Percentiles rank a stretch among this genome's conserved stretches.
Conservation (phyloP, 257 asterid genomes). For the Penstemon eatonii region DNA sequence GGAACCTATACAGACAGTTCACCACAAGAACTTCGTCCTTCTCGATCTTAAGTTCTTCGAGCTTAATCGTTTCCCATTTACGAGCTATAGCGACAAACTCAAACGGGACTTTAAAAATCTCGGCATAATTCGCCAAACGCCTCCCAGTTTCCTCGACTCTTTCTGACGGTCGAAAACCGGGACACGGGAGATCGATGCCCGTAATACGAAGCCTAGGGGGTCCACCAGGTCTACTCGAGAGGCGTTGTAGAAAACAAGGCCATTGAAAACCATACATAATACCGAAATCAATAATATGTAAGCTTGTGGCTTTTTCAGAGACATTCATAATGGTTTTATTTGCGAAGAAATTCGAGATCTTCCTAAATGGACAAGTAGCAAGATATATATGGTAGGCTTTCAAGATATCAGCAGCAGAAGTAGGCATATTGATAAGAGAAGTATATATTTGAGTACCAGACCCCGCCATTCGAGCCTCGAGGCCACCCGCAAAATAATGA, state of each 20-base stretch:
- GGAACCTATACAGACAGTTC: constrained; percentile 31
- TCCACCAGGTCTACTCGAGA: constrained; percentile 35
- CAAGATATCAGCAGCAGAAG: constrained; percentile 35
- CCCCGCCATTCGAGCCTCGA: constrained; percentile 44
- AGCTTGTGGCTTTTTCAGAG: constrained; percentile 19
- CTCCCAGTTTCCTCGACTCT: constrained; percentile 39
- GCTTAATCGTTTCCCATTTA: constrained; percentile 38
- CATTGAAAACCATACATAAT: constrained; percentile 38
- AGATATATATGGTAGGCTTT: constrained; percentile 39
- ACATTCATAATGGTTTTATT: constrained; percentile 32
- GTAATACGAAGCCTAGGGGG: constrained; percentile 37
- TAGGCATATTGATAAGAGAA: constrained; percentile 22
- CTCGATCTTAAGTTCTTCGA: constrained; percentile 35
- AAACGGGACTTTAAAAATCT: constrained; percentile 34
- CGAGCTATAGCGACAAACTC: constrained; percentile 36
- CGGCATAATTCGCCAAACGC: constrained; percentile 36
- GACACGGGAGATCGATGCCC: constrained; percentile 39
- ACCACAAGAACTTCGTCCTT: constrained; percentile 36
- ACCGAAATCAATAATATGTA: constrained; percentile 42
- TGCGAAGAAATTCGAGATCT: constrained; percentile 35
- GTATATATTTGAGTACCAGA: constrained; percentile 25
- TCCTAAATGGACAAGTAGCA: constrained; percentile 37
- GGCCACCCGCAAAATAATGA: constrained; percentile 37
- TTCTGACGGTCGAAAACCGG: constrained; percentile 38
- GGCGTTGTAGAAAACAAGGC: constrained; percentile 36